Base-by-base conservation (phyloP, 163 green algal genomes). In the Volvox carteri region DNA sequence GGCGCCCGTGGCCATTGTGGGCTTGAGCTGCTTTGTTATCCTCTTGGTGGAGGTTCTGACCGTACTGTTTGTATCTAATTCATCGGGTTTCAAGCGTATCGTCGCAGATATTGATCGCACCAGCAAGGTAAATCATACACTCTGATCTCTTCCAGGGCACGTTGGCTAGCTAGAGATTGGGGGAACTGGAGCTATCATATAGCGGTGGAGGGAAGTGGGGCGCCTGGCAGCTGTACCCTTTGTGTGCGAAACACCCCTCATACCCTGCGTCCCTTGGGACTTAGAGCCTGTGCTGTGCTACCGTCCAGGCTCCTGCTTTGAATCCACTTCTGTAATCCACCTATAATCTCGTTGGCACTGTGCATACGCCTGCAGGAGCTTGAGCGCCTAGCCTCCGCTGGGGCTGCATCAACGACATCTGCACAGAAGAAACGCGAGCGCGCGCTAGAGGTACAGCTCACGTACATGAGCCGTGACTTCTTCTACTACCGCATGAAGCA, bases 341-440 rank as follows among this genome's bases (percentile, higher is more conserved):
- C n/a, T n/a, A n/a, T n/a, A n/a, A n/a, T n/a, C n/a, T n/a, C n/a
- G n/a, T n/a, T n/a, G n/a, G n/a, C n/a, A n/a, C n/a, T n/a, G n/a
- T n/a, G n/a, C n/a, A n/a, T n/a, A n/a, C n/a, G n/a, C n/a, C 54
- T 2, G 6, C 81, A 87, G 81, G 81, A 87, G 65, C 81, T 87
- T 8, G 46, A 87, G n/a, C 33, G 35, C 5, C 21, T 87, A 35
- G 3, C 33, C 0, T 35, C 81, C 21, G 44, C 65, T 4, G 65
- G 65, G 19, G 60, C 78, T 16, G 19, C 46, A 2, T 46, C 65
- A 19, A 25, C 44, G 30, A 78, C 65, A 2, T 2, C 65, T 28
- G 62, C 81, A 2, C 46, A 77, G 41, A 87, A 87, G 81, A 87
- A 87, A 46, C 65, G 65, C 11, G 81, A 87, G 81, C 81, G 81